These are phyloP conservation scores for Periconia digitata DNA, from an alignment of 2,329 filamentous ascomycete species.

Conservation along the genomic window DNA sequence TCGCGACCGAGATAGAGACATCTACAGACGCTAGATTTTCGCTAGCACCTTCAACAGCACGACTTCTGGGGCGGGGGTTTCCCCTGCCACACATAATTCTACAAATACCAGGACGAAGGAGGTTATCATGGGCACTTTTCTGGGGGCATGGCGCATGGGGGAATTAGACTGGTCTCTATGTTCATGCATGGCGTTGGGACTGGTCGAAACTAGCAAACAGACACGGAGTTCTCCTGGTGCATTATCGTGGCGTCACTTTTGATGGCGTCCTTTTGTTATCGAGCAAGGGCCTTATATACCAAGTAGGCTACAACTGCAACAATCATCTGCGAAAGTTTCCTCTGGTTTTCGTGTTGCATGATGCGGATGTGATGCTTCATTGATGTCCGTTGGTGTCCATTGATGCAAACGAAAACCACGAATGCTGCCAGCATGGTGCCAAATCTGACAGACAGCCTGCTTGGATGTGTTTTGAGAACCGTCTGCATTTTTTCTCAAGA, in stretches of 20 bases:
- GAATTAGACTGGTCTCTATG: constrained; percentile 2
- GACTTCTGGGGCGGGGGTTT: neutral
- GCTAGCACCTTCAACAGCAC: neutral
- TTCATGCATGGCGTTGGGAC: constrained; percentile 10
- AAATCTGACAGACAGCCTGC: too few species aligned
- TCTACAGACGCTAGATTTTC: constrained; percentile 22
- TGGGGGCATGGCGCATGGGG: neutral
- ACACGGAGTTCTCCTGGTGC: constrained; percentile 7
- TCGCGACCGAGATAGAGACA: constrained; percentile 29
- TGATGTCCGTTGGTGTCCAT: too few species aligned
- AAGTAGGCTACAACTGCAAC: too few species aligned
- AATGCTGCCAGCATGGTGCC: too few species aligned
- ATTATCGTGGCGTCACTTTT: too few species aligned
- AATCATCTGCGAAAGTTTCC: too few species aligned
- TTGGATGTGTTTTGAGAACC: too few species aligned
- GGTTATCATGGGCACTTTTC: neutral
- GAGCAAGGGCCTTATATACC: neutral
- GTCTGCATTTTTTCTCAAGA: too few species aligned
- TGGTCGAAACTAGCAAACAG: neutral
- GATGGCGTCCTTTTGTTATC: constrained; percentile 4
- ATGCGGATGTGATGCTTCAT: too few species aligned
- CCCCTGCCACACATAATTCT: neutral
- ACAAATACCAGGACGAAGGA: neutral
- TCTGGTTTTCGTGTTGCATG: too few species aligned
- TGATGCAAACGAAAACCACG: too few species aligned